Base-by-base conservation (phyloP, 2,329 filamentous ascomycete species). In the Aspergillus sp. region DNA sequence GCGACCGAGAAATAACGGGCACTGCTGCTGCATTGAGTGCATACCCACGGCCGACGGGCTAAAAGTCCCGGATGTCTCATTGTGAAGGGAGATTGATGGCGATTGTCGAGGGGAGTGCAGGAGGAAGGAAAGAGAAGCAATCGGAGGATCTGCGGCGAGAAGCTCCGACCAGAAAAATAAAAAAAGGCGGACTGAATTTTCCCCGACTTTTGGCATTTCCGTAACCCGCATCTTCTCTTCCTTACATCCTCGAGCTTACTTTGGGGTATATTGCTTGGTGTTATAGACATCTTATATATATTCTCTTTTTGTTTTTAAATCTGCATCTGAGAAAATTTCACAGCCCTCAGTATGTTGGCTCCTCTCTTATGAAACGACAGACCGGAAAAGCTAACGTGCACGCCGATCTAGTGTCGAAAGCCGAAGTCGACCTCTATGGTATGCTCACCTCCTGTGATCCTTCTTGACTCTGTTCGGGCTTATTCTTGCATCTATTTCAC, bases 371-470 rank as follows among this genome's bases (percentile, higher is more conserved):
- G 11, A 39, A 20, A 11, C n/a, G 26, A 18, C 7, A 7, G 24
- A 18, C 18, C 31, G 14, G 20, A n/a, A 16, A 16, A 60, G 59
- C 66, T 72, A 61, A 73, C 61, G n/a, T 51, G 39, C 39, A 56
- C 22, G 47, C 52, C 18, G 55, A 52, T 55, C 18, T 57, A 77
- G 75, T 78, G 76, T 67, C 70, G 58, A 52, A 62, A 51, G 67
- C 62, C 31, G 77, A 80, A 64, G 73, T 84, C 59, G 85, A 88
- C 76, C 85, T 88, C 74, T 88, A 88, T 67, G 83, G 86, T 87
- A 77, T 49, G 32, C 31, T 54, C 22, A 46, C 11, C 18, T 3
- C 2, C 14, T 49, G 24, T 46, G 10, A 3, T 12, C 7, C 5
- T 29, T 6, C 18, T 20, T 42, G 36, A 6, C 16, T 16, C 16